Evolutionary conservation across 164 flowering plant genomes (phyloP).

Genomic region (Platanus orientalis): DNA sequence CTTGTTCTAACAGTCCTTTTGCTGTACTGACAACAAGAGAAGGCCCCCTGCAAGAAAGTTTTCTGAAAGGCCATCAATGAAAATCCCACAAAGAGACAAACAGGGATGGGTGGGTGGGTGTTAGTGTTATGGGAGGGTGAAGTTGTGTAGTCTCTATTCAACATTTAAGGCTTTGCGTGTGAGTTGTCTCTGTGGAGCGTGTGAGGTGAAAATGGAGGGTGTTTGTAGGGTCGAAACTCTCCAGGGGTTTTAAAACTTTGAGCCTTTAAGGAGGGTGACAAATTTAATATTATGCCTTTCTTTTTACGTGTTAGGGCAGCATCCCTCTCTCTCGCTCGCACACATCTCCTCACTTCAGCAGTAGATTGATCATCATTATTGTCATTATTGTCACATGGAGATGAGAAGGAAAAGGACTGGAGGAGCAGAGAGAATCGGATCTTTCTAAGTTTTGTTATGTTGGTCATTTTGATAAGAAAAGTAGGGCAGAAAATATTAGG

Average conservation of each 20-base stretch:
- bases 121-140: not conserved
- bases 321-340: not conserved
- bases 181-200: not conserved
- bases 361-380: not conserved
- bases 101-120: constrained; percentile 18
- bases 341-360: not conserved
- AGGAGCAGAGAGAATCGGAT: not conserved
- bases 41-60: constrained; percentile 21
- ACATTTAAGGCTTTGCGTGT: constrained; percentile 61
- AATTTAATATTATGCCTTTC: not conserved
- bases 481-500: no score
- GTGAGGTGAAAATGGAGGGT: not conserved
- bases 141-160: constrained; percentile 22
- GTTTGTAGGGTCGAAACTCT: constrained; percentile 10
- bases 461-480: no score
- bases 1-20: constrained; percentile 27
- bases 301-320: no score
- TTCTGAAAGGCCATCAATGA: constrained; percentile 23
- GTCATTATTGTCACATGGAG: not conserved
- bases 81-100: constrained; percentile 40
- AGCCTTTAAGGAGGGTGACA: no score
- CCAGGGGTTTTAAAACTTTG: not conserved
- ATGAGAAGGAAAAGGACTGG: not conserved
- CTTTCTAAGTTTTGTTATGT: not conserved
- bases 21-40: constrained; percentile 23